Evolutionary conservation across 441 rosid species (phyloP), one percentile per base, ranked within the genome.

Genomic region (Oxalis stricta): DNA sequence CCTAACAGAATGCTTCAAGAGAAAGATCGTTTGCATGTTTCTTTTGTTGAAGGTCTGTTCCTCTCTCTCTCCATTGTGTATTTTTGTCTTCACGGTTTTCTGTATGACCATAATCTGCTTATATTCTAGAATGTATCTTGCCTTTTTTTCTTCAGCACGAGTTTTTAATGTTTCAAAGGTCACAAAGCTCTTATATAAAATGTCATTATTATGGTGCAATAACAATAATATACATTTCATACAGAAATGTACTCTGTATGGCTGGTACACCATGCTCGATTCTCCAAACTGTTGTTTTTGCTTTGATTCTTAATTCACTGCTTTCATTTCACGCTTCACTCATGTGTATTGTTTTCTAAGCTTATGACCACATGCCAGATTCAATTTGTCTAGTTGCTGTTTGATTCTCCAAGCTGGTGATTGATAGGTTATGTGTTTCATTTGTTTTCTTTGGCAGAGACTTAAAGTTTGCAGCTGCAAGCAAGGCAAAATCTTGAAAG

Each of bases 11-110:
- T 75, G 77, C 79, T 82, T 42, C 63, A 60, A 55, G 85, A 84
- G 65, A 84, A 73, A 50, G 97, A 88, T 33, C 60, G 38, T 32
- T 69, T 88, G 12, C 81, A 79, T 44, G 32, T 14, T 56, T 70
- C 73, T 46, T 82, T 81, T 55, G 62, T 68, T 44, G 75, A 77
- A 82, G 97, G 97, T 82, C 18, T 65, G 33, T 43, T 42, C 40
- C 58, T 22, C 11, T 50, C 21, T 56, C 18, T 41, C n/a, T n/a
- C n/a, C n/a, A n/a, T 7, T 41, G 19, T 19, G n/a, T 45, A 22
- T 5, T 2, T 29, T 13, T 50, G 1, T 18, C 15, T 17, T 11
- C 17, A 3, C 34, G 7, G 21, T 10, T 38, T 24, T 10, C 28
- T 29, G 12, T 15, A 5, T 19, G 1, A 24, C 16, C 18, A 18